These are phyloP conservation scores for Fusarium sp. DNA, from an alignment of 2,329 filamentous ascomycete species.

Conservation along the genomic window DNA sequence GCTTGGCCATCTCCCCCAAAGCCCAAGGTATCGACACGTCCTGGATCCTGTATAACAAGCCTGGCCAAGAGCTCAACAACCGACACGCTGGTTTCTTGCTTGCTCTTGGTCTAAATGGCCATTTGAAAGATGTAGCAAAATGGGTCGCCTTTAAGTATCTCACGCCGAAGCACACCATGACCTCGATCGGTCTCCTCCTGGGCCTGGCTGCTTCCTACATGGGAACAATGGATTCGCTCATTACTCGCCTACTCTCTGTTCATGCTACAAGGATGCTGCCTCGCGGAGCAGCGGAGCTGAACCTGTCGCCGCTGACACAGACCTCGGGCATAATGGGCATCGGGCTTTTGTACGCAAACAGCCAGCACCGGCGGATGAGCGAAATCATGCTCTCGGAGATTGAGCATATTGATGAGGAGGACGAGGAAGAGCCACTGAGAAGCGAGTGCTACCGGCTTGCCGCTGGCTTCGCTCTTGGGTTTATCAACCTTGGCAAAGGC, in stretches of 20 bases:
- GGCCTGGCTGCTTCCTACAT: constrained; percentile 94
- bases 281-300: constrained; percentile 91
- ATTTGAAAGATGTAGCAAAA: constrained; percentile 94
- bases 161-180: constrained; percentile 99
- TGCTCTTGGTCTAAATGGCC: constrained; percentile 92
- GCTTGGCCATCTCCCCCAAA: constrained; percentile 89
- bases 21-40: constrained; percentile 97
- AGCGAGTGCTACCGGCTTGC: constrained; percentile 98
- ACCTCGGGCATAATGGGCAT: constrained; percentile 98
- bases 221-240: constrained; percentile 96
- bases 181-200: constrained; percentile 93
- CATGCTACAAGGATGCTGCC: constrained; percentile 97
- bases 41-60: constrained; percentile 99
- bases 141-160: constrained; percentile 99
- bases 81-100: constrained; percentile 96
- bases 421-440: constrained; percentile 87
- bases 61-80: constrained; percentile 87
- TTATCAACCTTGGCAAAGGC: constrained; percentile 95
- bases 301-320: constrained; percentile 92
- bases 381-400: constrained; percentile 99
- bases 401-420: constrained; percentile 83
- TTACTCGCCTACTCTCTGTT: constrained; percentile 93
- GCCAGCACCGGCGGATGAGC: constrained; percentile 97
- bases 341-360: constrained; percentile 92
- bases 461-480: constrained; percentile 91